Conservation (phyloP, 352 stramenopile species). For the Pythium aphanidermatum region DNA sequence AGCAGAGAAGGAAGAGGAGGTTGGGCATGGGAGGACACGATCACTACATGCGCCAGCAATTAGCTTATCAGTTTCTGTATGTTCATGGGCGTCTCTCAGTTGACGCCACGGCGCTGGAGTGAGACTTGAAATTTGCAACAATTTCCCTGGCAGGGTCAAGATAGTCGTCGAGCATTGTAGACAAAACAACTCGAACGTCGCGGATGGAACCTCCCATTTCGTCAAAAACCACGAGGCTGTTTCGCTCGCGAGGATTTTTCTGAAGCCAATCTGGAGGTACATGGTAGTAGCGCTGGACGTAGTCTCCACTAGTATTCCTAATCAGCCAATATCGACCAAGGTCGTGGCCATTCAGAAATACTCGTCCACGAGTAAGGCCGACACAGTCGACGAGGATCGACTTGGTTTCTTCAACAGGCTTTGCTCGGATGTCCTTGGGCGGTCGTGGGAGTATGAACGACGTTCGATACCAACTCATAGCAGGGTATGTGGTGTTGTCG, state of each 20-base stretch:
- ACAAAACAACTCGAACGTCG: constrained; percentile 43
- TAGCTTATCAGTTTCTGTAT: too few relatives aligned
- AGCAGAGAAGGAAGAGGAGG: too few relatives aligned
- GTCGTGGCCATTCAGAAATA: constrained; percentile 61
- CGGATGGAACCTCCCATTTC: constrained; percentile 43
- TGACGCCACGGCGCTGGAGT: neutral
- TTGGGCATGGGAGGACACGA: too few relatives aligned
- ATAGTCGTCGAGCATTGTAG: constrained; percentile 35
- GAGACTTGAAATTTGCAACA: neutral
- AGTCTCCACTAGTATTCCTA: constrained; percentile 32
- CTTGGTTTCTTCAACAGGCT: constrained; percentile 20
- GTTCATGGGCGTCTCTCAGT: neutral
- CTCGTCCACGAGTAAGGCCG: constrained; percentile 49
- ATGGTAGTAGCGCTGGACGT: constrained; percentile 67
- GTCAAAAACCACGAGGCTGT: constrained; percentile 60
- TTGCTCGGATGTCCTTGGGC: constrained; percentile 2
- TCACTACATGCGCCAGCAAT: too few relatives aligned
- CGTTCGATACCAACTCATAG: constrained; percentile 53
- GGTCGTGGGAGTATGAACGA: constrained; percentile 27
- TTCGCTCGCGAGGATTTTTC: constrained; percentile 19
- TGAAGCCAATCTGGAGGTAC: constrained; percentile 51
- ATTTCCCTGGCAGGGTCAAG: constrained; percentile 15
- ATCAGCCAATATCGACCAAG: constrained; percentile 68
- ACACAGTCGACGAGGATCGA: constrained; percentile 55
- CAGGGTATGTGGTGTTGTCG: constrained; percentile 6